Evolutionary conservation across 1,284 basidiomycete genomes (phyloP).

Genomic region (Fistulinella staudtii): DNA sequence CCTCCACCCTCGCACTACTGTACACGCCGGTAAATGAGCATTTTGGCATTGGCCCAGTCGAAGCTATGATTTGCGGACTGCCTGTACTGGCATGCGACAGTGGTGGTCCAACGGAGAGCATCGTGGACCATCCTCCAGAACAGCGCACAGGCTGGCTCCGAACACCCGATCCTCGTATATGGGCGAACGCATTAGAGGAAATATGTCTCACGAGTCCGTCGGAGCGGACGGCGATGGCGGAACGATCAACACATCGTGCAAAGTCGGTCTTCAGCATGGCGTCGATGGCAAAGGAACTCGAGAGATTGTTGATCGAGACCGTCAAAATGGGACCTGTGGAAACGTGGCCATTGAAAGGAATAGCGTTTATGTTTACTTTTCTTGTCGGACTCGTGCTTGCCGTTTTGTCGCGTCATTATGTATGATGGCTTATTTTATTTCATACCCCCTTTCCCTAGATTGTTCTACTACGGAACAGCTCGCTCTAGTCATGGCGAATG

Average conservation of each 20-base stretch:
- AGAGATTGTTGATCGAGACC: constrained; percentile 51
- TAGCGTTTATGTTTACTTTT: constrained; percentile 21
- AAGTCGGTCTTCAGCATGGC: constrained; percentile 53
- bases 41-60: constrained; percentile 95
- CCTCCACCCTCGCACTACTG: constrained; percentile 69
- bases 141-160: constrained; percentile 64
- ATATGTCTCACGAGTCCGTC: constrained; percentile 51
- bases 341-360: constrained; percentile 16
- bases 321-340: constrained; percentile 45
- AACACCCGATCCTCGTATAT: constrained; percentile 54
- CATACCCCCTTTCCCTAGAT: not conserved
- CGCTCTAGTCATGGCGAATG: constrained; percentile 20
- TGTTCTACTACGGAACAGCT: not conserved
- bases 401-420: constrained; percentile 14
- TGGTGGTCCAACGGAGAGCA: constrained; percentile 90
- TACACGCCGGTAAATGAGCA: constrained; percentile 97
- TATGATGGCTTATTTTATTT: not conserved
- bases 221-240: constrained; percentile 49
- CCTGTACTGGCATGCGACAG: constrained; percentile 87
- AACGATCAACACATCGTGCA: constrained; percentile 58
- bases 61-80: constrained; percentile 90
- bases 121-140: constrained; percentile 52
- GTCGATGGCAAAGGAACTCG: constrained; percentile 67
- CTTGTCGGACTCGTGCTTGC: constrained; percentile 26
- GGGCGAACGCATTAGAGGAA: constrained; percentile 65